Conservation (phyloP, 495 filamentous ascomycete species). For the Neurospora hispaniola region DNA sequence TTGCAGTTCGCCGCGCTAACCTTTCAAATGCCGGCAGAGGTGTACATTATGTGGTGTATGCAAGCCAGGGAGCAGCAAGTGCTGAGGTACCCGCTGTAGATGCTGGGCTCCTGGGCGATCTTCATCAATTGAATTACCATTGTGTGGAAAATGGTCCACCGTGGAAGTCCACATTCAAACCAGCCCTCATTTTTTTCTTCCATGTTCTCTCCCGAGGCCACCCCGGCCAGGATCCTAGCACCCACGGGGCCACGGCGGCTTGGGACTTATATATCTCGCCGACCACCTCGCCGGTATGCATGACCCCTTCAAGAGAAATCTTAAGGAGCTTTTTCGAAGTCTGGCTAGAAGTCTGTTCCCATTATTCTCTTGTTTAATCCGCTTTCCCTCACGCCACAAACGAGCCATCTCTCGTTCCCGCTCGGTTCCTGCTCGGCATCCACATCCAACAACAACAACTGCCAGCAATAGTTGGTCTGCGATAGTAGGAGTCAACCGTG, state of each 20-base stretch:
- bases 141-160: neutral
- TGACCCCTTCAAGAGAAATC: neutral
- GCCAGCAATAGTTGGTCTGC: neutral
- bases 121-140: neutral
- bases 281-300: neutral
- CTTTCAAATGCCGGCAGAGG: too few relatives aligned
- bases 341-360: neutral
- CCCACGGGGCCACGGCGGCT: neutral
- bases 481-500: too few relatives aligned
- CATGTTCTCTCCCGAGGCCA: neutral
- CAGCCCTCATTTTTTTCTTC: neutral
- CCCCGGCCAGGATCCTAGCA: neutral
- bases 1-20: too few relatives aligned
- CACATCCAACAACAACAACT: neutral
- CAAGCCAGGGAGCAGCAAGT: neutral
- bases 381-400: neutral
- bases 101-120: neutral
- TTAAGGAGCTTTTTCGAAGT: neutral
- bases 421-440: neutral
- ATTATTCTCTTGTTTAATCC: neutral
- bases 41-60: neutral
- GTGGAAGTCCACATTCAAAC: neutral
- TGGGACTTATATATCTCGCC: neutral
- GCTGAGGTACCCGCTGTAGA: neutral
- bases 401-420: neutral